Evolutionary conservation across 139 green algal genomes (phyloP), one percentile per base, ranked within the genome.

Genomic region (Auxenochlorella pyrenoidosa): DNA sequence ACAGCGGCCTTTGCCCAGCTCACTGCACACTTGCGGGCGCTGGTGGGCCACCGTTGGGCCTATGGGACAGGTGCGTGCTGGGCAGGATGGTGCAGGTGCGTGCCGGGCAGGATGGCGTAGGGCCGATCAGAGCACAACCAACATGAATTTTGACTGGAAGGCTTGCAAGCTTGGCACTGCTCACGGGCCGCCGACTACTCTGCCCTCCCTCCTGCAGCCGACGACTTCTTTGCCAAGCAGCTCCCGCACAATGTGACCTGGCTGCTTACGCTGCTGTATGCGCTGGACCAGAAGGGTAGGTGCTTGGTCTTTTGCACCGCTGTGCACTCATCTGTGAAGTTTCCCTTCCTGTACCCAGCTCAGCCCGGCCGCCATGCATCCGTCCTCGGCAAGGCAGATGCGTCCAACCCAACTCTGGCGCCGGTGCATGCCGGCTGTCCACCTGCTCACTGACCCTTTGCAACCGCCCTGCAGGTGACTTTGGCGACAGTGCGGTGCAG

Each of bases 211-310:
- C 72, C 44, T 59, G 40, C 80, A 65, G 94, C 92, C n/a, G 94
- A 97, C 79, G 93, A 97, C 72, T 97, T 97, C 88, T 95, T 97
- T 88, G 93, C 93, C 68, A 94, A 94, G 90, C 94, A 97, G 90
- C 90, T 97, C 80, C 94, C 94, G 32, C 93, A 96, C 92, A 96
- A 96, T 73, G 92, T 96, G 32, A 96, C 94, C 51, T 97, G 94
- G 94, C 89, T 90, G 36, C 90, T 97, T n/a, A 95, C 93, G 36
- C 80, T 97, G 63, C 85, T 97, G 47, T 97, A 95, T 82, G 87
- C 93, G 5, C 71, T 96, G 71, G 88, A 95, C 36, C 88, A 93
- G n/a, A 79, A 63, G 30, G 88, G 86, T 79, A 78, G 28, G 60
- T 88, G 80, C 76, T 72, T 66, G 54, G 54, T 13, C 54, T 24